Base-by-base conservation (phyloP, 371 early-diverging fungal genomes). In the Funneliformis caledonium region DNA sequence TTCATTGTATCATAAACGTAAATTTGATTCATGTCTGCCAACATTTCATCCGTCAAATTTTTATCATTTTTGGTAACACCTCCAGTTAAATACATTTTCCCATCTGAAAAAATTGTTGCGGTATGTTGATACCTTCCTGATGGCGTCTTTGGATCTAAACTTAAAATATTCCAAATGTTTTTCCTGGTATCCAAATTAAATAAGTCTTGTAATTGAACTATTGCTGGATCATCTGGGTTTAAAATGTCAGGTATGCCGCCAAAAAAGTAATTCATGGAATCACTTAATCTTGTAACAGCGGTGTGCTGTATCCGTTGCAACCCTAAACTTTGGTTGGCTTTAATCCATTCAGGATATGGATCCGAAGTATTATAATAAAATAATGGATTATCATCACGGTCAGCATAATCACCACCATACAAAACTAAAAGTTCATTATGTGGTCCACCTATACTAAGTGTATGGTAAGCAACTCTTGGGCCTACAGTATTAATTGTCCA, bases 71-170 rank as follows among this genome's bases (percentile, higher is more conserved):
- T 62, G 16, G 33, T 19, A 42, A 59, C 33, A 12, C 76, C 76
- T 19, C 76, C 76, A 14, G 62, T 76, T 8, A 76, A 9, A 60
- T 64, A 76, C 76, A 76, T 76, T 76, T 64, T 76, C 3, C 76
- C 76, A 64, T 76, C 76, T 0, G 37, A 2, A 37, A 76, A n/a
- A n/a, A 76, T 59, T 4, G 76, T 76, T 19, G 76, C 60, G 14
- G 42, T 76, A 47, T 76, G 76, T 43, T 61, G 62, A 42, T n/a
- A 59, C 43, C 76, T 76, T 19, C 37, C 31, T 50, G 60, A 31
- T 8, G 76, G 76, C 6, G 56, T 37, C 9, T 37, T 37, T 47
- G 19, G 45, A n/a, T 31, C 31, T 56, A 4, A 10, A 72, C 9
- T n/a, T 33, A 19, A 8, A 12, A 31, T 14, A 33, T 16, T 33